Evolutionary conservation across 345 rosid genomes (phyloP).

Genomic region (Salix brachista): DNA sequence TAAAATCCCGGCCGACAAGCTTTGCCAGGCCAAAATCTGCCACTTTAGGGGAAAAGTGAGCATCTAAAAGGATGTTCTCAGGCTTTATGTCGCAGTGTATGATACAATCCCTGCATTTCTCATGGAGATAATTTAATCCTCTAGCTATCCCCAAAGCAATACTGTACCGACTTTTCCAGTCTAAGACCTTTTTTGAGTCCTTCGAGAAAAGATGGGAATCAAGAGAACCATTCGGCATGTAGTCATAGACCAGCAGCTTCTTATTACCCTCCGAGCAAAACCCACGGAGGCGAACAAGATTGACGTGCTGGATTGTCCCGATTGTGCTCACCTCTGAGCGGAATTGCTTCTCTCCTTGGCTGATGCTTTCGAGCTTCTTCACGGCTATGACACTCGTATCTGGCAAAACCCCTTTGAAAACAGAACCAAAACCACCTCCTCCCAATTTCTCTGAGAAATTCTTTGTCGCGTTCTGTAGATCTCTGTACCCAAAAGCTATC

Average conservation of each 20-base stretch:
- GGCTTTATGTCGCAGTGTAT: slow-evolving; percentile 91
- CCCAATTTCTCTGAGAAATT: slow-evolving; percentile 75
- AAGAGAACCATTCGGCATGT: slow-evolving; percentile 74
- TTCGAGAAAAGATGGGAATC: slow-evolving; percentile 50
- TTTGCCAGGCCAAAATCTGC: slow-evolving; percentile 87
- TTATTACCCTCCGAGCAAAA: slow-evolving; percentile 69
- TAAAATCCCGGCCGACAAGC: slow-evolving; percentile 76
- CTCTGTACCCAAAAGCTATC: slow-evolving; percentile 57
- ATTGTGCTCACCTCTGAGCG: slow-evolving; percentile 67
- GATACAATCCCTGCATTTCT: slow-evolving; percentile 78
- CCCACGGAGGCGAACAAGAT: slow-evolving; percentile 77
- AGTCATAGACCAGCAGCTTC: slow-evolving; percentile 67
- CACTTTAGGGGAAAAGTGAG: slow-evolving; percentile 65
- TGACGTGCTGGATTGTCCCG: slow-evolving; percentile 76
- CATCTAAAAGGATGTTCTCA: slow-evolving; percentile 70
- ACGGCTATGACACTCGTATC: slow-evolving; percentile 68
- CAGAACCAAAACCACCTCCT: slow-evolving; percentile 89
- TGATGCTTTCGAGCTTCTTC: slow-evolving; percentile 71
- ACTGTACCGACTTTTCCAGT: slow-evolving; percentile 60
- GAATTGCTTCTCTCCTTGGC: slow-evolving; percentile 92
- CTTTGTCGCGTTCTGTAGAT: slow-evolving; percentile 61
- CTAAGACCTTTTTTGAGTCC: slow-evolving; percentile 30
- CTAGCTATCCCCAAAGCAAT: slow-evolving; percentile 73
- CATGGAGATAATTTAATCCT: slow-evolving; percentile 78
- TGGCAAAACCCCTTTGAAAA: slow-evolving; percentile 63